These are phyloP conservation scores for Amoebophrya sp. DNA, from an alignment of 169 alveolate genomes.

Conservation along the genomic window DNA sequence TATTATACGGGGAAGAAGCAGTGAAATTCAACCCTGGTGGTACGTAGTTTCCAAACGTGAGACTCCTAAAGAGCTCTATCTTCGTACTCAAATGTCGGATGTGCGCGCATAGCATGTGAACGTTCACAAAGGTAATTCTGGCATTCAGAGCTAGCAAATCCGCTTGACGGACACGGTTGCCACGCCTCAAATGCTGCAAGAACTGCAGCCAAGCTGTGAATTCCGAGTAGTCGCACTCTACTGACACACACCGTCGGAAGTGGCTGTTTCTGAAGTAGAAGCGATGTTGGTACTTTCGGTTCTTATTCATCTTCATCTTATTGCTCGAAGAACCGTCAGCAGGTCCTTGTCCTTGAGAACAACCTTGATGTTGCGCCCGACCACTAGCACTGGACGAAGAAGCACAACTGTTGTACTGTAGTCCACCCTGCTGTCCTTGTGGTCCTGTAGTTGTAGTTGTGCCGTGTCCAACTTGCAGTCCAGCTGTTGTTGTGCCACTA, in stretches of 20 bases:
- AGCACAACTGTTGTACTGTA: no score
- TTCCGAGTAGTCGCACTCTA: not conserved
- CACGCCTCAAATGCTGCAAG: constrained; percentile 4
- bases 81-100: not conserved
- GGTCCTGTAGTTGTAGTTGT: not conserved
- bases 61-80: not conserved
- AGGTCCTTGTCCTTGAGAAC: no score
- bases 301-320: no score
- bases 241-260: not conserved
- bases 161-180: constrained; percentile 9
- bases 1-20: no score
- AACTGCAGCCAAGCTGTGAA: constrained; percentile 24
- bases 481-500: not conserved
- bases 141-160: constrained; percentile 5
- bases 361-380: no score
- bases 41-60: constrained; percentile 2
- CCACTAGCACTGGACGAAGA: no score
- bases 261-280: constrained; percentile 7
- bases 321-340: no score
- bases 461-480: not conserved
- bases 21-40: not conserved
- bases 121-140: not conserved
- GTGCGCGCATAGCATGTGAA: not conserved
- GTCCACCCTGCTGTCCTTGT: not conserved
- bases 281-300: not conserved